Evolutionary conservation across 495 filamentous ascomycete species (phyloP).

Genomic region (Daldinia childiae): DNA sequence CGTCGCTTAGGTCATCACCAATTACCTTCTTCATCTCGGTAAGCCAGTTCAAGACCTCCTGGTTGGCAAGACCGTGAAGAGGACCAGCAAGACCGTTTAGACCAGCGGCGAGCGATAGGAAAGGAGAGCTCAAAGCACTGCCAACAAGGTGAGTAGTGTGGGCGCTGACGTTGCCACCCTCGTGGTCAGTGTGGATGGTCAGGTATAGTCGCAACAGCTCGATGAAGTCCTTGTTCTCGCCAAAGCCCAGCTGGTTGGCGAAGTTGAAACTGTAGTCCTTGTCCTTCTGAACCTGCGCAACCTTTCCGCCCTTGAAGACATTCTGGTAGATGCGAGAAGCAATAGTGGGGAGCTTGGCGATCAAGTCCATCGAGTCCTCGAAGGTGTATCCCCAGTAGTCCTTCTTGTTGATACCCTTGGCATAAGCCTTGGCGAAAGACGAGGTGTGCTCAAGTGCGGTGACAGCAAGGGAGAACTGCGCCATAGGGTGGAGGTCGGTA

Average conservation of each 20-base stretch:
- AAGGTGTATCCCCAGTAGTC: conserved; percentile 99
- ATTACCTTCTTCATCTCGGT: conserved; percentile 97
- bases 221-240: conserved; percentile 94
- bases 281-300: conserved; percentile 92
- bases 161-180: conserved; percentile 97
- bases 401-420: conserved; percentile 97
- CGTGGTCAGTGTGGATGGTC: conserved; percentile 98
- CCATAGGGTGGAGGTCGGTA: conserved; percentile 98
- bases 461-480: conserved; percentile 97
- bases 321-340: conserved; percentile 99
- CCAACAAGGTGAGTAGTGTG: conserved; percentile 99
- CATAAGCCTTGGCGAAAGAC: conserved; percentile 95
- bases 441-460: conserved; percentile 98
- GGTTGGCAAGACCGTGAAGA: conserved; percentile 98
- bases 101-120: conserved; percentile 94
- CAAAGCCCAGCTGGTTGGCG: conserved; percentile 97
- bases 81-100: conserved; percentile 97
- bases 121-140: conserved; percentile 94
- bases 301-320: conserved; percentile 99
- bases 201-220: conserved; percentile 98
- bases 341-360: conserved; percentile 98
- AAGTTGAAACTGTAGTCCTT: conserved; percentile 99
- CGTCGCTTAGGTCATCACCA: conserved; percentile 92
- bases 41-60: conserved; percentile 99
- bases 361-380: conserved; percentile 99